A percentile compares a stretch with the other conserved stretches of the same genome.
These are phyloP conservation scores for Gastrodia elata DNA, from an alignment of 106 monocot species.

Conservation along the genomic window DNA sequence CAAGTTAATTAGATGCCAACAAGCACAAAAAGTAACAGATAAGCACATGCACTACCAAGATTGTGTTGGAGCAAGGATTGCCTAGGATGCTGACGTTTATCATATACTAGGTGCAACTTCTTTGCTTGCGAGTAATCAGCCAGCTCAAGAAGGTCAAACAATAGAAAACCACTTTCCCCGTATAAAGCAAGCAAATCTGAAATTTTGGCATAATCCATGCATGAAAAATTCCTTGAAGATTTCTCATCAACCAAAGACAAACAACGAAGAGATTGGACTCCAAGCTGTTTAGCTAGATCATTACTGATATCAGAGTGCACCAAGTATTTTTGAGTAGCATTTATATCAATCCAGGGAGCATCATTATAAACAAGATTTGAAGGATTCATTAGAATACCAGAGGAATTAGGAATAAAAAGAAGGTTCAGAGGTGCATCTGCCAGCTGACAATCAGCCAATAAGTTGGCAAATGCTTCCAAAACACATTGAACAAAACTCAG, in stretches of 20 bases:
- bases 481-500: conserved; percentile 80
- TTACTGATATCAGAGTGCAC: conserved; percentile 63
- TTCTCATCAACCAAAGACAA: conserved; percentile 72
- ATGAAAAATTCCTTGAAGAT: conserved; percentile 60
- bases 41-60: conserved; percentile 54
- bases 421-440: conserved; percentile 39
- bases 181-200: conserved; percentile 73
- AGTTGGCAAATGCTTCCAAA: conserved; percentile 77
- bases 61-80: conserved; percentile 91
- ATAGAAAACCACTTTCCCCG: conserved; percentile 54
- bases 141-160: conserved; percentile 89
- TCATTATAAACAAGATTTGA: conserved; percentile 80
- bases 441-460: conserved; percentile 31
- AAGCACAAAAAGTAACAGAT: neutral
- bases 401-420: conserved; percentile 76
- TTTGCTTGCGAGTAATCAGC: conserved; percentile 80
- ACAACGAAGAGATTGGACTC: conserved; percentile 64
- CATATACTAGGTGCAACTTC: conserved; percentile 82
- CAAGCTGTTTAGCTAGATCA: conserved; percentile 76
- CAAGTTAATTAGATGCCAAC: neutral
- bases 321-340: conserved; percentile 37
- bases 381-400: conserved; percentile 43
- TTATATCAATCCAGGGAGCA: conserved; percentile 90
- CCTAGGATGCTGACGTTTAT: conserved; percentile 81
- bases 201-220: conserved; percentile 82